Evolutionary conservation across 164 flowering plant genomes (phyloP), one percentile per base, ranked within the genome.

Genomic region (Euptelea pleiosperma): DNA sequence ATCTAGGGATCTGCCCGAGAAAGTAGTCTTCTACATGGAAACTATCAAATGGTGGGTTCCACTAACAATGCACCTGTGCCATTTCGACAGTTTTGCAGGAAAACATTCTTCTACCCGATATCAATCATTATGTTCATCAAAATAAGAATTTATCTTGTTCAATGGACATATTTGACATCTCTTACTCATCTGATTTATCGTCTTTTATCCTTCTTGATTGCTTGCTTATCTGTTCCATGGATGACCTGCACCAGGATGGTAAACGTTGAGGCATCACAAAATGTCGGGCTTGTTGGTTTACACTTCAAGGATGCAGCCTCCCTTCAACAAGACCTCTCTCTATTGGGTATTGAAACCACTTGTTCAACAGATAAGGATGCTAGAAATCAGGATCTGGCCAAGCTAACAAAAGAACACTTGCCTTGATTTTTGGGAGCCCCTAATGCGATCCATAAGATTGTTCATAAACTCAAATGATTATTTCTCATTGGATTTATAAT

Each of bases 201-300:
- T 21, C 48, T 1, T 12, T 37, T 12, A 2, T 2, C 2, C 51
- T 7, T 31, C 2, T 11, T 30, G 12, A 15, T 58, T 52, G 9
- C 9, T 40, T 35, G 29, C 25, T 55, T 28, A 55, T 39, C 41
- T 46, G 33, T 51, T 40, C 49, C 25, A 50, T 52, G 56, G 49
- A 15, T 60, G 8, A 14, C 10, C 9, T 41, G 39, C 29, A 11
- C 7, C 78, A 86, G 96, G 73, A 46, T 75, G 65, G 71, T 24
- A 53, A 90, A 90, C 58, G 82, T 82, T 5, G 84, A 84, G 51
- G 92, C 89, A 59, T 94, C 97, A 36, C 34, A 18, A 37, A 75
- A 77, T 59, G 82, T 66, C 57, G 95, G 95, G 44, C 78, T 90
- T n/a, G 55, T 57, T 18, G 97, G 92, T 40, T 37, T 90, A 50